Evolutionary conservation across 306 rosid genomes (phyloP), one percentile per base, ranked within the genome.

Genomic region (Inga oerstediana): DNA sequence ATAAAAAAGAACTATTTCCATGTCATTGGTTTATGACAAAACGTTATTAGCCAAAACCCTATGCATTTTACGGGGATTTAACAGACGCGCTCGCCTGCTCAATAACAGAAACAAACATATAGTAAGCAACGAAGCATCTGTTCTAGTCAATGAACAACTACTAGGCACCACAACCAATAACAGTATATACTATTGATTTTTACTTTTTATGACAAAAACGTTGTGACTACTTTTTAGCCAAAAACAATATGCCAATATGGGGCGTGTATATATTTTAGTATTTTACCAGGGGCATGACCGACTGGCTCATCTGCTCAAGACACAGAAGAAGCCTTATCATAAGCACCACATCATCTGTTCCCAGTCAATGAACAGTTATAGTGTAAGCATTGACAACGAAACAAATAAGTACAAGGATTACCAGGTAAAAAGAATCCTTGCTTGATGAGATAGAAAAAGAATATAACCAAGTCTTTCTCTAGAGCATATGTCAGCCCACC

Each of bases 401-500:
- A 56, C 19, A 56, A 56, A 56, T 56, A 73, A 71, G 62, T 72
- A 45, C 8, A 46, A 62, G 20, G 24, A 37, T 67, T 15, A 78
- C 58, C 15, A 20, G 51, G 27, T 72, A 41, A 10, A 48, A 83
- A 19, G 17, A 51, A 13, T 51, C 58, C 7, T 19, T 19, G 32
- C 59, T 35, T 78, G 10, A 45, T 58, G 39, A 8, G 46, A 85
- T 65, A 34, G 79, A 68, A 72, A 79, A 79, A 20, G 30, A 83
- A 79, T 27, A 70, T 32, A 46, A 68, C 75, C 61, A 79, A 74
- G 62, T 59, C 72, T 48, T 64, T 72, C 35, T 64, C 24, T 15
- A 16, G n/a, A 62, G 58, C 81, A 86, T 72, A 80, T 80, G 81
- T 77, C 81, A 72, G 24, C 59, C 80, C 70, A 72, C 84, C 85